phyloP scores from a whole-genome alignment of 805 yeast genomes.

The Metschnikowia baotianmanensis region DNA sequence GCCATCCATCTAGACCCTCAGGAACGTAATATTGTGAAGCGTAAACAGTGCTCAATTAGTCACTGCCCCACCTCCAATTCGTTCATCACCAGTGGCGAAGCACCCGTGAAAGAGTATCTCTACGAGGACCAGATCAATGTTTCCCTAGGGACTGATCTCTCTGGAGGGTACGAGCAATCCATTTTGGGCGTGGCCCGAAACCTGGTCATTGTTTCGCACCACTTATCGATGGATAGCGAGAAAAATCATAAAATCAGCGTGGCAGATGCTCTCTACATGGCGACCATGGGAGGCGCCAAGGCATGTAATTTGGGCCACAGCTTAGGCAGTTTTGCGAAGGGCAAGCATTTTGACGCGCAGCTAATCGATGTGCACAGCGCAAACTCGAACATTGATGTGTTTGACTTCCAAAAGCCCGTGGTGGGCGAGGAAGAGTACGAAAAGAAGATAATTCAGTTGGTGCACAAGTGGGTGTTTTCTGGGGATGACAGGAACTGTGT shows the following conservation, averaged over 20 bases:
- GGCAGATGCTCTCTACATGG: slow-evolving; percentile 72
- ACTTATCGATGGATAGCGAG: slow-evolving; percentile 30
- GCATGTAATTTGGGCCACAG: slow-evolving; percentile 56
- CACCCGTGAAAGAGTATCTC: slow-evolving; percentile 59
- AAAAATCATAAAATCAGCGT: slow-evolving; percentile 12
- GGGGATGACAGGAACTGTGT: slow-evolving; percentile 91
- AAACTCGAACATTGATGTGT: slow-evolving; percentile 68
- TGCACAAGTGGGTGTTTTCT: slow-evolving; percentile 87
- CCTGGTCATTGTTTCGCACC: slow-evolving; percentile 40
- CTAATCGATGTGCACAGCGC: slow-evolving; percentile 57
- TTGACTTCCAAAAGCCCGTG: slow-evolving; percentile 64
- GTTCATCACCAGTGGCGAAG: slow-evolving; percentile 86
- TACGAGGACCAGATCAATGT: slow-evolving; percentile 68
- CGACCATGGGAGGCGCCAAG: slow-evolving; percentile 87
- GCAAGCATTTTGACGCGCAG: slow-evolving; percentile 85
- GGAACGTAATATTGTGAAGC: slow-evolving; percentile 59
- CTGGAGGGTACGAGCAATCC: slow-evolving; percentile 43
- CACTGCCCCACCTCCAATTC: slow-evolving; percentile 95
- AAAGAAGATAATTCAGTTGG: slow-evolving; percentile 49
- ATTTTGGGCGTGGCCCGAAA: slow-evolving; percentile 35
- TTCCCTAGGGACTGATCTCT: slow-evolving; percentile 53
- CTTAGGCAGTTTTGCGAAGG: slow-evolving; percentile 71
- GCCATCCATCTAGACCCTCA: slow-evolving; percentile 70
- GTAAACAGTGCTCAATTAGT: slow-evolving; percentile 65
- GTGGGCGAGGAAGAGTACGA: slow-evolving; percentile 14